Base-by-base conservation (phyloP, 2,329 filamentous ascomycete genomes). In the Scopulariopsis brevicaulis region DNA sequence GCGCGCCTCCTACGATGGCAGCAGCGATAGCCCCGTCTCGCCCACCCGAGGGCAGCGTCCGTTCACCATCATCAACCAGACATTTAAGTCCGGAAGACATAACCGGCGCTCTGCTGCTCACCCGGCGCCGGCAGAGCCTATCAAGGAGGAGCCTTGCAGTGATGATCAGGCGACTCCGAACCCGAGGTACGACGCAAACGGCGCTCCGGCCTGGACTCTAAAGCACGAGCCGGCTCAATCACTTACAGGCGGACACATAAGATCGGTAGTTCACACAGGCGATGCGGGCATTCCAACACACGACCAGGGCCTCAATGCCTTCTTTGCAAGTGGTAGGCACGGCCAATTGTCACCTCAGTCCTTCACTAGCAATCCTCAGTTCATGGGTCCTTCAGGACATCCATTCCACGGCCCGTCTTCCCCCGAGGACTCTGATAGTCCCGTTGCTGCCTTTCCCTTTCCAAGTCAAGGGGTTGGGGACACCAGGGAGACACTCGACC, bases 61-160 rank as follows among this genome's bases (percentile, higher is more conserved):
- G 34, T 69, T 70, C 61, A 68, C 70, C 56, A 63, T 72, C 48
- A 66, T 73, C 57, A 70, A 71, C 58, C 69, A 72, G 55, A 57
- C 58, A 28, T 58, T 53, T 25, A 25, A 35, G 8, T 12, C 56
- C 24, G 43, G n/a, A 5, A 25, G 34, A 4, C 18, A 25, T n/a
- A 40, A 24, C 18, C 56, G 24, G 11, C 28, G 12, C 37, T n/a
- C 46, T 24, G 2, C n/a, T 22, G 46, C 22, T 12, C 20, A 50
- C 11, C 2, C 20, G 24, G 35, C 24, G 11, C 48, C 28, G 34
- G 28, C 10, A 14, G 43, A 50, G 28, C 51, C 32, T 32, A 54
- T 48, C 18, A 58, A 35, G 8, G 56, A 25, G 10, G 50, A 53
- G n/a, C 35, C 56, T 3, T 58, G 50, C 50, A 35, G 22, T 24